These are phyloP conservation scores for Neophaeococcomyces mojaviensis DNA, from an alignment of 2,329 filamentous ascomycete species.

Conservation along the genomic window DNA sequence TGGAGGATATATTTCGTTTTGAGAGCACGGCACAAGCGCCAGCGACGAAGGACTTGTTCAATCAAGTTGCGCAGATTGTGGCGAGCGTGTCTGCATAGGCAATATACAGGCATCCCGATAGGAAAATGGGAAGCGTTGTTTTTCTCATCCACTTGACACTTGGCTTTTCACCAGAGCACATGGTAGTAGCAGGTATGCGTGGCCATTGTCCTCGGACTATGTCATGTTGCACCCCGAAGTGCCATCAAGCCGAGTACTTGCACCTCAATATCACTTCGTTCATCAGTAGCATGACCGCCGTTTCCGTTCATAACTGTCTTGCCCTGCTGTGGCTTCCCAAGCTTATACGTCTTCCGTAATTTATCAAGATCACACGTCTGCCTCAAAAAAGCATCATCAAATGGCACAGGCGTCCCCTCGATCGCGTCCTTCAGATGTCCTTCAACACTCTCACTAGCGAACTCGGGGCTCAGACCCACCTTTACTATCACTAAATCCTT, in stretches of 20 bases:
- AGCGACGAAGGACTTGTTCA: conserved; percentile 16
- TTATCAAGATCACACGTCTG: conserved; percentile 57
- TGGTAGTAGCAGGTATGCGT: neutral
- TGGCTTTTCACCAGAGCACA: no score
- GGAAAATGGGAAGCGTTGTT: no score
- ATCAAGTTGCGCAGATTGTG: conserved; percentile 11
- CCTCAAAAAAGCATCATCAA: conserved; percentile 58
- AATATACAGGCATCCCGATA: no score
- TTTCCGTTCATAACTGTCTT: conserved; percentile 18
- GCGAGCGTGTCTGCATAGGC: neutral
- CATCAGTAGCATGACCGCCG: conserved; percentile 18
- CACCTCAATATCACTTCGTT: conserved; percentile 55
- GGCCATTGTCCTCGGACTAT: neutral
- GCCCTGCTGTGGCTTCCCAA: conserved; percentile 41
- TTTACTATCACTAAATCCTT: conserved; percentile 74
- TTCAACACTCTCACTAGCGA: conserved; percentile 42
- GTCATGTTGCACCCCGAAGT: conserved; percentile 51
- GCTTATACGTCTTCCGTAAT: conserved; percentile 79
- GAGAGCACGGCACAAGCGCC: conserved; percentile 14
- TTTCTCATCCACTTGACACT: no score
- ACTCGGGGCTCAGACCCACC: conserved; percentile 50
- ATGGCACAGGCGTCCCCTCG: conserved; percentile 51
- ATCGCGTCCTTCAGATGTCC: conserved; percentile 57
- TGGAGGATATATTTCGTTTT: conserved; percentile 15
- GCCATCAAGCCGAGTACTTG: conserved; percentile 72